Conservation (phyloP, 139 green algal genomes). For the Chlorella ohadii region DNA sequence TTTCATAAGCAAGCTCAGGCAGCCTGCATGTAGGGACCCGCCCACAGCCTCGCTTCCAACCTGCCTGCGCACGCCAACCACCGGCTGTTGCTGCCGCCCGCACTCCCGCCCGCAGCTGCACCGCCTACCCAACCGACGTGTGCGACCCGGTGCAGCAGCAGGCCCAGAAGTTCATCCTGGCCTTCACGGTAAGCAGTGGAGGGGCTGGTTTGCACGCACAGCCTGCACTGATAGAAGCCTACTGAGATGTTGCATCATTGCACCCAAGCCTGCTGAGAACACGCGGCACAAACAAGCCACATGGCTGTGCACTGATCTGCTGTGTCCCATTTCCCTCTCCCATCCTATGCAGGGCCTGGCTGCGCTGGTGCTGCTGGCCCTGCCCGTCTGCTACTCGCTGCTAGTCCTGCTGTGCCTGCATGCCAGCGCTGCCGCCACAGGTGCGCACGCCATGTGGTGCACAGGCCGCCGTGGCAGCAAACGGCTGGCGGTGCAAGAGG, state of each 20-base stretch:
- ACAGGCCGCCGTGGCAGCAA: slow-evolving; percentile 4
- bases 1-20: no score
- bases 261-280: no score
- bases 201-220: neutral
- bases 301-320: no score
- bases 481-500: neutral
- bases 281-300: no score
- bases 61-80: no score
- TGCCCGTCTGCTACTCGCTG: slow-evolving; percentile 24
- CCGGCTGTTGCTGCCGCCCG: neutral
- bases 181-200: slow-evolving; percentile 23
- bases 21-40: no score
- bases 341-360: slow-evolving; percentile 22
- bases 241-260: no score
- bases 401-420: slow-evolving; percentile 28
- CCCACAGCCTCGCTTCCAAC: no score
- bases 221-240: neutral
- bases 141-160: slow-evolving; percentile 12
- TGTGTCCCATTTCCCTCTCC: no score
- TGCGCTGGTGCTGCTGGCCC: neutral
- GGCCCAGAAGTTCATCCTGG: slow-evolving; percentile 9
- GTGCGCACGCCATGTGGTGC: neutral
- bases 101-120: slow-evolving; percentile 16
- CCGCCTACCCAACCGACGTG: slow-evolving; percentile 3
- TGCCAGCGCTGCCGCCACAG: neutral